Evolutionary conservation across 2,329 filamentous ascomycete genomes (phyloP).

Genomic region (Pseudogymnoascus sp.): DNA sequence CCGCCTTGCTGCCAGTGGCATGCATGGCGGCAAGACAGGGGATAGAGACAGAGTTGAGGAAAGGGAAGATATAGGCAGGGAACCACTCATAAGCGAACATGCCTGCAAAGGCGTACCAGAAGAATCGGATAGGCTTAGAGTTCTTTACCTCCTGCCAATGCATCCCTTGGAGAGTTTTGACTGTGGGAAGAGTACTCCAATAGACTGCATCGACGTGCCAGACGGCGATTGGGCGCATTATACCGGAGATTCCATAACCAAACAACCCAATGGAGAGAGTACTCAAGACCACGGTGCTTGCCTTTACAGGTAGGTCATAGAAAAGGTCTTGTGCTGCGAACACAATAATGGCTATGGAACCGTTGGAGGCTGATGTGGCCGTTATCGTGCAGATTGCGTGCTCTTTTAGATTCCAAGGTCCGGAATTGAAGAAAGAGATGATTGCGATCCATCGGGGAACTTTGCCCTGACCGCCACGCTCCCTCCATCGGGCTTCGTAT

Average conservation of each 20-base stretch:
- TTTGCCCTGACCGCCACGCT: slow-evolving; percentile 33
- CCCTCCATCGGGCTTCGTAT: slow-evolving; percentile 41
- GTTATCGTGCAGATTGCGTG: slow-evolving; percentile 47
- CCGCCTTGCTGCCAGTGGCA: slow-evolving; percentile 37
- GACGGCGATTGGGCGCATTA: slow-evolving; percentile 38
- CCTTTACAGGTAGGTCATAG: slow-evolving; percentile 35
- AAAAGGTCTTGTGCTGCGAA: slow-evolving; percentile 40
- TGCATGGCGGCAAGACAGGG: slow-evolving; percentile 39
- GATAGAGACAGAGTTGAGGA: slow-evolving; percentile 35
- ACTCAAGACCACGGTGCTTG: slow-evolving; percentile 36
- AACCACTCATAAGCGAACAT: slow-evolving; percentile 42
- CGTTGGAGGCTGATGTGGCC: slow-evolving; percentile 46
- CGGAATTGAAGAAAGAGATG: slow-evolving; percentile 41
- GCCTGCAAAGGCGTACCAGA: slow-evolving; percentile 34
- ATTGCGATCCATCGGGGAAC: slow-evolving; percentile 35
- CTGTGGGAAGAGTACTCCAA: slow-evolving; percentile 34
- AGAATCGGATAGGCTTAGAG: slow-evolving; percentile 34
- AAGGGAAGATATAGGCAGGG: slow-evolving; percentile 40
- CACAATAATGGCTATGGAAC: slow-evolving; percentile 33
- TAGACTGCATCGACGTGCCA: slow-evolving; percentile 43
- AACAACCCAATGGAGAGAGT: slow-evolving; percentile 41
- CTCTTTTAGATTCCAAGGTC: slow-evolving; percentile 48
- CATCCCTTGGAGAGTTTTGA: slow-evolving; percentile 34
- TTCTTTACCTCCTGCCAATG: slow-evolving; percentile 33
- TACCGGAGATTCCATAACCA: slow-evolving; percentile 41